A percentile compares a stretch with the other conserved stretches of the same genome.
Conservation (phyloP, 495 filamentous ascomycete genomes). For the Penicillium paxilli region DNA sequence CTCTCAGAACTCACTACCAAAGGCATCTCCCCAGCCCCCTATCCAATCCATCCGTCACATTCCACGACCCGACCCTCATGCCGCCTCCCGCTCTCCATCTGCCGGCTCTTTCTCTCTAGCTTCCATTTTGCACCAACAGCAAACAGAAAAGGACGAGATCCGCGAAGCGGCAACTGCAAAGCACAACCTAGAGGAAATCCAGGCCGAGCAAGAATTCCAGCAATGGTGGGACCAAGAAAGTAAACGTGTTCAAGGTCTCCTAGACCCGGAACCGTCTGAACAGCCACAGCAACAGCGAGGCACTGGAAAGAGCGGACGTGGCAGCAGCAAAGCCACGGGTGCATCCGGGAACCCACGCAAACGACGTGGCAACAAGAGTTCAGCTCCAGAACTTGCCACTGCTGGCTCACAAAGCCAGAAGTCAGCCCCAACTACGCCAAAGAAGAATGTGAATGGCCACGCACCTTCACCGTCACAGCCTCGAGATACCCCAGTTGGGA, state of each 20-base stretch:
- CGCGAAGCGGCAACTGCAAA: slow-evolving; percentile 79
- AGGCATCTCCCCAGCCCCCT: slow-evolving; percentile 30
- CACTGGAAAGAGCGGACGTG: slow-evolving; percentile 29
- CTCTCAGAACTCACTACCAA: slow-evolving; percentile 18
- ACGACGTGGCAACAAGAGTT: slow-evolving; percentile 29
- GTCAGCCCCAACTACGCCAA: slow-evolving; percentile 5
- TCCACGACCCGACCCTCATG: slow-evolving; percentile 40
- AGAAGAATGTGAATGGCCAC: slow-evolving; percentile 12
- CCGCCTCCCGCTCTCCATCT: slow-evolving; percentile 43
- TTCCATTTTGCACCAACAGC: slow-evolving; percentile 88
- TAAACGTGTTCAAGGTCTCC: slow-evolving; percentile 63
- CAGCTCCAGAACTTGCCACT: slow-evolving; percentile 1
- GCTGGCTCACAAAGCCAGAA: slow-evolving; percentile 4
- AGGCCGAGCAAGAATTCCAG: slow-evolving; percentile 94
- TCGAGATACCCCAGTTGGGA: slow-evolving; percentile 1
- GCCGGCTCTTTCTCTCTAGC: slow-evolving; percentile 69
- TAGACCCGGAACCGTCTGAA: slow-evolving; percentile 50
- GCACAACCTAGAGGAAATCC: slow-evolving; percentile 87
- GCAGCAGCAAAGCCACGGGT: slow-evolving; percentile 18
- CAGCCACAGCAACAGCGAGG: slow-evolving; percentile 10
- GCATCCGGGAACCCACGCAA: slow-evolving; percentile 22
- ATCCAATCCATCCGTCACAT: slow-evolving; percentile 53
- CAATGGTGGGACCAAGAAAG: slow-evolving; percentile 98
- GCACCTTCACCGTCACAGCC: slow-evolving; percentile 1
- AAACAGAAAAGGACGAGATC: slow-evolving; percentile 78